Percentiles rank a stretch among this genome's conserved stretches.
Conservation (phyloP, 2,329 filamentous ascomycete species). For the Cytospora mali region DNA sequence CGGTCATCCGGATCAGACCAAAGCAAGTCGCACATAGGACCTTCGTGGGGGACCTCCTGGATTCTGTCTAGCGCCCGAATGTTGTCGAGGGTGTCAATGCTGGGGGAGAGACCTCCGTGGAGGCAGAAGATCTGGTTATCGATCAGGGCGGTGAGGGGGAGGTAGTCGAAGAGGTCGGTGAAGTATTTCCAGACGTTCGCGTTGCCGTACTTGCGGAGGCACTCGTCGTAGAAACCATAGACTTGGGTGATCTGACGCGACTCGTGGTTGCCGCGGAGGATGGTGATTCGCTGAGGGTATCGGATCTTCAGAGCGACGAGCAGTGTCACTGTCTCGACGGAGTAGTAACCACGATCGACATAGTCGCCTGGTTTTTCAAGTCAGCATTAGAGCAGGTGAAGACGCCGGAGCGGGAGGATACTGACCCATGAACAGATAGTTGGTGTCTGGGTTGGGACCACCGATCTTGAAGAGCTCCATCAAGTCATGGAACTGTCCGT, state of each 20-base stretch:
- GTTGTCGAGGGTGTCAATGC: constrained; percentile 93
- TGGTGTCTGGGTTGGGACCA: constrained; percentile 95
- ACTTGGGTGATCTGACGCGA: constrained; percentile 98
- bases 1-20: constrained; percentile 98
- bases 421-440: constrained; percentile 98
- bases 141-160: constrained; percentile 94
- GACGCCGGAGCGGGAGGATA: constrained; percentile 13
- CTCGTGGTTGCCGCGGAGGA: constrained; percentile 98
- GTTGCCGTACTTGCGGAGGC: constrained; percentile 97
- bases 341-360: constrained; percentile 98
- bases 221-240: constrained; percentile 99
- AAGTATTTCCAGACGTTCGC: constrained; percentile 99
- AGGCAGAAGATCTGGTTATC: constrained; percentile 99
- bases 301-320: constrained; percentile 97
- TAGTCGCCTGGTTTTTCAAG: constrained; percentile 72
- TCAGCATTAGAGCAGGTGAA: constrained; percentile 17
- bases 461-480: constrained; percentile 99
- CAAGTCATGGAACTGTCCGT: constrained; percentile 97
- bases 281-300: constrained; percentile 96
- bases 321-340: constrained; percentile 95
- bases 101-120: constrained; percentile 94
- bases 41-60: constrained; percentile 97
- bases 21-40: constrained; percentile 95
- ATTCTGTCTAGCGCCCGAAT: constrained; percentile 94
- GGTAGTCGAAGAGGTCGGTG: constrained; percentile 97